phyloP scores from a whole-genome alignment of 176 grass and related monocot species.

The Aechmea fasciata region DNA sequence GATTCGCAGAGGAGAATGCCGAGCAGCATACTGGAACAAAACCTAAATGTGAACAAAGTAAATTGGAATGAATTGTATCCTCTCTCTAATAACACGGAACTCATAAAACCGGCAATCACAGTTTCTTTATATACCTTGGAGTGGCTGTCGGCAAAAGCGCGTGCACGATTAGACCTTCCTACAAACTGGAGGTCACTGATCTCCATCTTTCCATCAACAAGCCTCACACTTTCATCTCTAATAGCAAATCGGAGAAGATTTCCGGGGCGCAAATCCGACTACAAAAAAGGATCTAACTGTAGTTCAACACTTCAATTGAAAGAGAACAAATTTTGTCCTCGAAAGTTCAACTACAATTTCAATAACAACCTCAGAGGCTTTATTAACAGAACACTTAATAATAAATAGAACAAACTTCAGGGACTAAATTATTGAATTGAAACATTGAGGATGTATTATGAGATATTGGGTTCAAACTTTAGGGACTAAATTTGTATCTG shows the following conservation, averaged over 20 bases:
- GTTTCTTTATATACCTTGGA: slow-evolving; percentile 55
- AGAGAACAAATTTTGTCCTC: neutral
- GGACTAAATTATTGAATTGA: neutral
- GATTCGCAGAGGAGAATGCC: slow-evolving; percentile 63
- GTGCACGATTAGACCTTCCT: slow-evolving; percentile 51
- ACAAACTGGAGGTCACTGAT: slow-evolving; percentile 56
- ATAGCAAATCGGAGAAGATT: slow-evolving; percentile 66
- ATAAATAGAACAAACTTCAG: neutral
- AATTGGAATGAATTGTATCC: neutral
- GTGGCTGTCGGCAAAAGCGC: slow-evolving; percentile 77
- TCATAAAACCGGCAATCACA: neutral
- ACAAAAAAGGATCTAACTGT: slow-evolving; percentile 22
- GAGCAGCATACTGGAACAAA: slow-evolving; percentile 89
- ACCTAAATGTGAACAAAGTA: slow-evolving; percentile 29
- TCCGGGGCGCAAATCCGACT: slow-evolving; percentile 58
- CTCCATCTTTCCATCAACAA: slow-evolving; percentile 73
- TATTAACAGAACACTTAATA: too few relatives aligned
- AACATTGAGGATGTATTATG: too few relatives aligned
- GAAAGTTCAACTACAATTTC: too few relatives aligned
- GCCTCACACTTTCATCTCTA: slow-evolving; percentile 75
- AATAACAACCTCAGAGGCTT: too few relatives aligned
- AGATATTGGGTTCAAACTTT: too few relatives aligned
- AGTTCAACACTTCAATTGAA: slow-evolving; percentile 7
- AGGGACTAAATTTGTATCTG: too few relatives aligned
- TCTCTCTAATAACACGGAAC: neutral